These are phyloP conservation scores for Gaertneriomyces semiglobifer DNA, from an alignment of 192 early-diverging fungal species.

Conservation along the genomic window DNA sequence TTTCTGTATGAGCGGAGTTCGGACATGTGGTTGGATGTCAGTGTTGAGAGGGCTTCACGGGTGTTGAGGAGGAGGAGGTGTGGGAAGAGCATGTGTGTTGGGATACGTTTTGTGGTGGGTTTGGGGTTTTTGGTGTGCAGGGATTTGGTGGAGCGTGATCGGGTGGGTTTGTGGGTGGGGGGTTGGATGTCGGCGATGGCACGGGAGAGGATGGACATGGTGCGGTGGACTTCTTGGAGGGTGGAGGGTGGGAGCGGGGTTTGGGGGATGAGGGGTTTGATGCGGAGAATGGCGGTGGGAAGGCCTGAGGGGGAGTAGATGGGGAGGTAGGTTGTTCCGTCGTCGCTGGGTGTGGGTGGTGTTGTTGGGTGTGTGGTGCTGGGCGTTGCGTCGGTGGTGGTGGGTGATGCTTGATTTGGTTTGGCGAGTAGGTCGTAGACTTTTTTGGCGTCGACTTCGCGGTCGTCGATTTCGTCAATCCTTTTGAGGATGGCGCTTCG, in stretches of 20 bases:
- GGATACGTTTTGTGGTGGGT: slow-evolving; percentile 25
- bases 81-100: slow-evolving; percentile 47
- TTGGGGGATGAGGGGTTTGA: not conserved
- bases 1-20: slow-evolving; percentile 56
- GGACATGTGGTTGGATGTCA: slow-evolving; percentile 44
- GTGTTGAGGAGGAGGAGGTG: slow-evolving; percentile 50
- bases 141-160: not conserved
- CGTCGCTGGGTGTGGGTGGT: not conserved
- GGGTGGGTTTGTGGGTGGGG: not conserved
- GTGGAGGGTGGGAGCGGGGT: not conserved
- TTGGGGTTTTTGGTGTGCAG: slow-evolving; percentile 25
- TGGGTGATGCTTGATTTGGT: not conserved
- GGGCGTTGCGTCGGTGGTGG: not conserved
- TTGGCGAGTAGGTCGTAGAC: not conserved
- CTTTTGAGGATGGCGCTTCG: not conserved
- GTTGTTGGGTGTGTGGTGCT: not conserved
- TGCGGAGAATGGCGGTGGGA: slow-evolving; percentile 33
- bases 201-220: not conserved
- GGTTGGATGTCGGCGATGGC: not conserved
- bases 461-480: not conserved
- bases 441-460: slow-evolving; percentile 10
- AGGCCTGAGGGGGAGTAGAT: slow-evolving; percentile 31
- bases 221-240: not conserved
- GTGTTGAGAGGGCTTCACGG: slow-evolving; percentile 29
- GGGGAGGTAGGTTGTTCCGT: slow-evolving; percentile 33